Evolutionary conservation across 1,284 basidiomycete species (phyloP).

Genomic region (Anthracocystis panici-leucophaei): DNA sequence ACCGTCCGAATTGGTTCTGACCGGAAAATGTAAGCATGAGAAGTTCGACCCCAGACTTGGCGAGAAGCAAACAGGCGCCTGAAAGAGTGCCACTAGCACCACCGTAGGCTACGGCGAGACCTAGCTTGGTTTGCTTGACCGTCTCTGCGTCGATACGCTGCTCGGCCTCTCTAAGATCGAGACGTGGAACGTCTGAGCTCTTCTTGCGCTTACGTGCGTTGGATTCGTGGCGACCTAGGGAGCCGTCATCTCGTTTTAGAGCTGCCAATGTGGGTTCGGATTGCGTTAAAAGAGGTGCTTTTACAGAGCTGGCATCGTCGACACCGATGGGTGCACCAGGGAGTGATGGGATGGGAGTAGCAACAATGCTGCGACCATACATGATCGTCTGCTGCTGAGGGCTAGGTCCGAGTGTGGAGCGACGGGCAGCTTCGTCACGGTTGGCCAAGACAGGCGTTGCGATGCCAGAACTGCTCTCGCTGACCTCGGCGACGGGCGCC

Average conservation of each 20-base stretch:
- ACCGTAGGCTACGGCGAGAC: slow-evolving; percentile 87
- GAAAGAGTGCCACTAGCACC: slow-evolving; percentile 91
- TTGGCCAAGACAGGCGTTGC: slow-evolving; percentile 57
- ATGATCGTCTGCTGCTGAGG: slow-evolving; percentile 19
- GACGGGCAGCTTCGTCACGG: slow-evolving; percentile 44
- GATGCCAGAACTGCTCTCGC: slow-evolving; percentile 67
- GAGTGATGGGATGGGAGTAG: slow-evolving; percentile 23
- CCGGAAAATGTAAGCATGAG: slow-evolving; percentile 80
- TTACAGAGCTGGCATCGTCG: neutral
- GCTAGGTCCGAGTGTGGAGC: slow-evolving; percentile 18
- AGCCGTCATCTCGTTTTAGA: slow-evolving; percentile 41
- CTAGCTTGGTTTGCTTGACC: slow-evolving; percentile 73
- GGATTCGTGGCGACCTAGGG: slow-evolving; percentile 31
- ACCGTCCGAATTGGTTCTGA: slow-evolving; percentile 87
- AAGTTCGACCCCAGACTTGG: slow-evolving; percentile 92
- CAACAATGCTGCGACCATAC: slow-evolving; percentile 35
- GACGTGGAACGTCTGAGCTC: slow-evolving; percentile 37
- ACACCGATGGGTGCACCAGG: neutral
- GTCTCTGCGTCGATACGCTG: slow-evolving; percentile 43
- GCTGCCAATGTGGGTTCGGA: neutral
- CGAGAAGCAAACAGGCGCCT: slow-evolving; percentile 91
- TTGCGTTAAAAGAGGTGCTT: neutral
- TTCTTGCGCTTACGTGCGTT: slow-evolving; percentile 35
- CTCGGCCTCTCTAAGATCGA: slow-evolving; percentile 35
- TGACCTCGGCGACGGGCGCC: slow-evolving; percentile 67